These are phyloP conservation scores for Phytophthora boehmeriae DNA, from an alignment of 352 stramenopile species.

Conservation along the genomic window DNA sequence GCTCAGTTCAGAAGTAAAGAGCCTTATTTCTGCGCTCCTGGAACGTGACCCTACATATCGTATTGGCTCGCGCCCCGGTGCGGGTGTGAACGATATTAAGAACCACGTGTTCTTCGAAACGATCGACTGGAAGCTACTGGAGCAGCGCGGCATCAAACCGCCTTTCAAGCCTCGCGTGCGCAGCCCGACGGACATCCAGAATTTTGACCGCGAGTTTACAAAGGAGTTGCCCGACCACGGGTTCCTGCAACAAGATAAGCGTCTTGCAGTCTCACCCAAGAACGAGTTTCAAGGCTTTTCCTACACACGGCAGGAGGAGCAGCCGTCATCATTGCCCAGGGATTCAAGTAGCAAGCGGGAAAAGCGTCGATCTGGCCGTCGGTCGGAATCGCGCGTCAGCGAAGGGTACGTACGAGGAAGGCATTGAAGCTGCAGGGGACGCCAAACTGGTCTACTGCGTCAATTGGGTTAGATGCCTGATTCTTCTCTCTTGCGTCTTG, in stretches of 20 bases:
- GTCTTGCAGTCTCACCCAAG: conserved; percentile 72
- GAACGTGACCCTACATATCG: conserved; percentile 75
- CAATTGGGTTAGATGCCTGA: conserved; percentile 28
- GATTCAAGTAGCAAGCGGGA: conserved; percentile 39
- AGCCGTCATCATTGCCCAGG: conserved; percentile 20
- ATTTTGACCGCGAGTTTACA: conserved; percentile 90
- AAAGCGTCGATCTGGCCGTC: conserved; percentile 37
- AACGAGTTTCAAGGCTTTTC: conserved; percentile 90
- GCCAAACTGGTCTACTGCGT: conserved; percentile 26
- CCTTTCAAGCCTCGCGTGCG: conserved; percentile 88
- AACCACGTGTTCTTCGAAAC: conserved; percentile 81
- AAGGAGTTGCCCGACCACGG: conserved; percentile 80
- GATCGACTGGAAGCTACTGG: conserved; percentile 80
- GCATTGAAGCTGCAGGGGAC: conserved; percentile 31
- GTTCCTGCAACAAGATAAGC: conserved; percentile 82
- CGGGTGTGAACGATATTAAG: conserved; percentile 77
- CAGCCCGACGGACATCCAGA: conserved; percentile 84
- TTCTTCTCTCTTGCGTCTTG: conserved; percentile 36
- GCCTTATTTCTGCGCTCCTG: conserved; percentile 76
- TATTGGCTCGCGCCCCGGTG: conserved; percentile 70
- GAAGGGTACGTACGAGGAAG: conserved; percentile 49
- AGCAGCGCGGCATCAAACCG: conserved; percentile 75
- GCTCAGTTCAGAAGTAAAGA: conserved; percentile 75
- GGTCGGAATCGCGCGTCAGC: conserved; percentile 31
- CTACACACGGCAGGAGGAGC: conserved; percentile 56